Base-by-base conservation (phyloP, 305 asterid genomes). In the Rubia tinctorum region DNA sequence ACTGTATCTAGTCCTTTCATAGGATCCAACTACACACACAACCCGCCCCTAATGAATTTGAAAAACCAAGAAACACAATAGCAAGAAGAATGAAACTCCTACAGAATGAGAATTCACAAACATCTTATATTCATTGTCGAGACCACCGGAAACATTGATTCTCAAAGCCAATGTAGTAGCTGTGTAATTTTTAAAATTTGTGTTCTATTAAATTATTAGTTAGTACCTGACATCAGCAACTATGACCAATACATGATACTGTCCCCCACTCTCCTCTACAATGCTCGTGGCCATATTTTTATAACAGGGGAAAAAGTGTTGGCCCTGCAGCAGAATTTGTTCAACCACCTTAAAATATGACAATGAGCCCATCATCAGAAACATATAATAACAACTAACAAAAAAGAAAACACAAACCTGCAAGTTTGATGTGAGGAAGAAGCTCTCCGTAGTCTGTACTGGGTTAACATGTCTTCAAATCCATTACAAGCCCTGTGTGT, bases 21-120 rank as follows among this genome's bases (percentile, higher is more conserved):
- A 94, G 62, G 99, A 94, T 73, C 99, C 97, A 83, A 94, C 99
- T 73, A 95, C 99, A 77, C 91, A 92, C 98, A 75, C 98, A 92
- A 47, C 95, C 97, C 88, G 90, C 90, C 18, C 97, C 97, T 92
- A 59, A 43, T n/a, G n/a, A n/a, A n/a, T n/a, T n/a, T n/a, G n/a
- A 82, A 76, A 60, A 75, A 71, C n/a, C n/a, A 65, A 62, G 4
- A 15, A 42, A 18, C 51, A 69, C 44, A 20, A 40, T 27, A 20
- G 71, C 53, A 53, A 45, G 59, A 14, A 15, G 17, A 72, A 40
- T n/a, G 59, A 45, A 67, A 69, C 64, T 47, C 11, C 20, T 30
- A 43, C 45, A 11, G 1, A 40, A n/a, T 59, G 55, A 22, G 20
- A n/a, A 39, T 4, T 22, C 20, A 63, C 11, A 60, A 66, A 78